Evolutionary conservation across 345 rosid genomes (phyloP), one percentile per base, ranked within the genome.

Genomic region (Murraya paniculata): DNA sequence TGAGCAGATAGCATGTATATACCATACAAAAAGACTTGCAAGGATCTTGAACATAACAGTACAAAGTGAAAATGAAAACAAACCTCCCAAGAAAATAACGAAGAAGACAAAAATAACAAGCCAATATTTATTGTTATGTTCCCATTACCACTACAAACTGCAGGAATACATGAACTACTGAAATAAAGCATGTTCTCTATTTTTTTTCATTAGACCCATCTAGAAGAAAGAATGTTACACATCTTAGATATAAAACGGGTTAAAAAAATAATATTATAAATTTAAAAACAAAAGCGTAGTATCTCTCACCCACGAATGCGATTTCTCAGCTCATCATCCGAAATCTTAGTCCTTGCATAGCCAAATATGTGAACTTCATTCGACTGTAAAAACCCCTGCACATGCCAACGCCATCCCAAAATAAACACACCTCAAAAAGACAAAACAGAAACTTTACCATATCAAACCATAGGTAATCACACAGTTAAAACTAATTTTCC

Each of bases 321-420:
- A 78, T 80, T 79, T 85, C 93, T 88, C 62, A 93, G 85, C 5
- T 91, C 95, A 35, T 90, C 85, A 81, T 90, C 97, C 18, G 97
- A 84, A 80, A 94, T 92, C 85, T 90, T 90, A 70, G 92, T 91
- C 88, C 98, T 90, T 33, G 98, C 97, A 87, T 94, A 94, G 55
- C 98, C 98, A 82, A 94, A 92, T 68, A 92, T 90, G 77, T 94
- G 97, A 77, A 96, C 98, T 89, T 91, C 98, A 71, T 88, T 77
- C 41, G 91, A 78, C 74, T 79, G 92, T 35, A 97, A 88, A 86
- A 97, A 94, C 3, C 98, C 98, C 98, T 94, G 86, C 78, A 77
- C 81, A 76, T 64, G 45, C 59, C 73, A 75, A 64, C 55, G 67
- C 66, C 70, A 64, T 30, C 38, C 53, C 45, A 75, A 67, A n/a